phyloP scores from a whole-genome alignment of 345 rosid genomes.

The Aquilaria sinensis region DNA sequence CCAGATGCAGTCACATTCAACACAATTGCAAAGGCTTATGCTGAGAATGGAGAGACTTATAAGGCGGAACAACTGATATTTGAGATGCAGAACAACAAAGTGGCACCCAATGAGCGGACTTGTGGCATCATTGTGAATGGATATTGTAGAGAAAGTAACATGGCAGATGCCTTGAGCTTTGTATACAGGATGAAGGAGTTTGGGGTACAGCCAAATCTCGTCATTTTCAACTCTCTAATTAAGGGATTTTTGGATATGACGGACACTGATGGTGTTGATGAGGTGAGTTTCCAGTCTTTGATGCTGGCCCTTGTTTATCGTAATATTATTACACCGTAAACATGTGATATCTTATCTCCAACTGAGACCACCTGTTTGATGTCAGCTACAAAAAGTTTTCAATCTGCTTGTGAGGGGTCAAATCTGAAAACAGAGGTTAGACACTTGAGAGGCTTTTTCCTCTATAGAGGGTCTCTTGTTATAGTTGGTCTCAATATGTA shows the following conservation, averaged over 20 bases:
- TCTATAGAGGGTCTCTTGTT: too few species aligned
- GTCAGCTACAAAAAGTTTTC: too few species aligned
- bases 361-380: too few species aligned
- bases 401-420: too few species aligned
- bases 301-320: not conserved
- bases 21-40: constrained; percentile 73
- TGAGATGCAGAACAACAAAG: constrained; percentile 58
- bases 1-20: constrained; percentile 87
- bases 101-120: constrained; percentile 71
- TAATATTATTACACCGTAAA: not conserved
- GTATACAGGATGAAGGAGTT: constrained; percentile 73
- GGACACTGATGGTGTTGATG: constrained; percentile 69
- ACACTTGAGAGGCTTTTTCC: too few species aligned
- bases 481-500: too few species aligned
- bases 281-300: constrained; percentile 39
- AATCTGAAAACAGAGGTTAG: too few species aligned
- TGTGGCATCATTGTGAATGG: constrained; percentile 76
- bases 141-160: constrained; percentile 80
- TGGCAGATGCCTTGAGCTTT: constrained; percentile 72
- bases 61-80: constrained; percentile 71
- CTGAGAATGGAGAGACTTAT: constrained; percentile 44
- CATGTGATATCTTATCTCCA: not conserved
- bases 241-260: constrained; percentile 66
- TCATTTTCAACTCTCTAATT: constrained; percentile 75
- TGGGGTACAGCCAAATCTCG: constrained; percentile 76